Conservation (phyloP, 495 filamentous ascomycete species). For the Bacidia rubella region DNA sequence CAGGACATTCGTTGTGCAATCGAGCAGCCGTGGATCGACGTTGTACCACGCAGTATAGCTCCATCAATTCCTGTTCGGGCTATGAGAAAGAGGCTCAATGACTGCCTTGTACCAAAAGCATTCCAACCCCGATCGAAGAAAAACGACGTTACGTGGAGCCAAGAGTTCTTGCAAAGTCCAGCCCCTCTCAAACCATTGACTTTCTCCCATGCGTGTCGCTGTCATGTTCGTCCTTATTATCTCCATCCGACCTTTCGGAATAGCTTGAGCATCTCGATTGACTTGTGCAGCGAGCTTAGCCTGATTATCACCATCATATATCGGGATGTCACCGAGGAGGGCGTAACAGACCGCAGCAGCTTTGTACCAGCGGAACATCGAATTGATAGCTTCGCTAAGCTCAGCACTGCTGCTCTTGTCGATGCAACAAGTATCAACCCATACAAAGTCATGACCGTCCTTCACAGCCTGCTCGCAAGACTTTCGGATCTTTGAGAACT, state of each 20-base stretch:
- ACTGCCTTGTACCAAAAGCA: not conserved
- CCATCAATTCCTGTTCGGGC: not conserved
- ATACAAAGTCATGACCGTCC: slow-evolving; percentile 22
- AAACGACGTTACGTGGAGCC: not conserved
- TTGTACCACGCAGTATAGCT: not conserved
- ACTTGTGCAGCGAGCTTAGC: too few species aligned
- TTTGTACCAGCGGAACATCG: not conserved
- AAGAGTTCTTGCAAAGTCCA: not conserved
- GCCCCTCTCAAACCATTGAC: not conserved
- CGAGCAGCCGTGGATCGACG: not conserved
- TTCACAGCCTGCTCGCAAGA: slow-evolving; percentile 20
- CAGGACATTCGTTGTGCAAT: not conserved
- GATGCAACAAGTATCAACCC: slow-evolving; percentile 30
- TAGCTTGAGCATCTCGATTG: too few species aligned
- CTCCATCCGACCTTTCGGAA: too few species aligned
- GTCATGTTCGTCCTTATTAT: too few species aligned
- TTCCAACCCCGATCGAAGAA: not conserved
- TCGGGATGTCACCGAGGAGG: not conserved
- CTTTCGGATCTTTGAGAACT: slow-evolving; percentile 22
- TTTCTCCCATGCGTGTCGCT: not conserved
- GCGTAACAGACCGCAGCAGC: not conserved
- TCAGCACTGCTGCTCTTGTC: slow-evolving; percentile 18
- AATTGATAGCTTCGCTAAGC: not conserved
- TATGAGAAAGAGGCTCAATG: not conserved
- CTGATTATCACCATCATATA: not conserved